These are phyloP conservation scores for Ophiocordyceps sinensis DNA, from an alignment of 2,329 filamentous ascomycete species.

Conservation along the genomic window DNA sequence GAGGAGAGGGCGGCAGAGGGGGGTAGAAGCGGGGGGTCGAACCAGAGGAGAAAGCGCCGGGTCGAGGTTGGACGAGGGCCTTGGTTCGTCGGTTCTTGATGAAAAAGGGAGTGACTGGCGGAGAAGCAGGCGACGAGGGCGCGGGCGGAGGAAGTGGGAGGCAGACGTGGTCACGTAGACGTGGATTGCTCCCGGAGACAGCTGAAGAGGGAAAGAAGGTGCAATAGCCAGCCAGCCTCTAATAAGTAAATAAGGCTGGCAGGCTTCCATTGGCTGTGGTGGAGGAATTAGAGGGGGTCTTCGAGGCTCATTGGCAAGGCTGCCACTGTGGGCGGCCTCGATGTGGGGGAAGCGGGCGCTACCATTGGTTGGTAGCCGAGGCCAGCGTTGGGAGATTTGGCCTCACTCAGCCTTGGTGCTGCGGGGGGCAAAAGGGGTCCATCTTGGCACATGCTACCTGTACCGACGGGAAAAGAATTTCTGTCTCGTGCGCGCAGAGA, in stretches of 20 bases:
- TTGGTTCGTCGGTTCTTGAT: neutral
- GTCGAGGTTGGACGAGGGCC: neutral
- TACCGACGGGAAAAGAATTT: too few relatives aligned
- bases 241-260: slow-evolving; percentile 10
- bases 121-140: neutral
- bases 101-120: neutral
- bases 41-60: slow-evolving; percentile 2
- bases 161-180: neutral
- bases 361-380: slow-evolving; percentile 15
- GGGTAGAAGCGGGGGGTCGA: slow-evolving; percentile 1
- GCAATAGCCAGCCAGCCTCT: slow-evolving; percentile 1
- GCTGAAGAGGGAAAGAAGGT: slow-evolving; percentile 9
- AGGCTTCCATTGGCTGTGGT: slow-evolving; percentile 3
- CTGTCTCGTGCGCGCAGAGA: neutral
- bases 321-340: slow-evolving; percentile 6
- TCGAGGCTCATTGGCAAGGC: slow-evolving; percentile 12
- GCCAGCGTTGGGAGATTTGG: neutral
- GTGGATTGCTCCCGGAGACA: neutral
- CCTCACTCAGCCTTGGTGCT: neutral
- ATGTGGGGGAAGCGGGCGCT: slow-evolving; percentile 6
- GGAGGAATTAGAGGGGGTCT: slow-evolving; percentile 11
- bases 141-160: neutral
- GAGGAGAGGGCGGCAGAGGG: slow-evolving; percentile 1
- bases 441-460: neutral
- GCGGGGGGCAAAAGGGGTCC: neutral